Conservation (phyloP, 495 filamentous ascomycete genomes). For the Podospora pseudopauciseta region DNA sequence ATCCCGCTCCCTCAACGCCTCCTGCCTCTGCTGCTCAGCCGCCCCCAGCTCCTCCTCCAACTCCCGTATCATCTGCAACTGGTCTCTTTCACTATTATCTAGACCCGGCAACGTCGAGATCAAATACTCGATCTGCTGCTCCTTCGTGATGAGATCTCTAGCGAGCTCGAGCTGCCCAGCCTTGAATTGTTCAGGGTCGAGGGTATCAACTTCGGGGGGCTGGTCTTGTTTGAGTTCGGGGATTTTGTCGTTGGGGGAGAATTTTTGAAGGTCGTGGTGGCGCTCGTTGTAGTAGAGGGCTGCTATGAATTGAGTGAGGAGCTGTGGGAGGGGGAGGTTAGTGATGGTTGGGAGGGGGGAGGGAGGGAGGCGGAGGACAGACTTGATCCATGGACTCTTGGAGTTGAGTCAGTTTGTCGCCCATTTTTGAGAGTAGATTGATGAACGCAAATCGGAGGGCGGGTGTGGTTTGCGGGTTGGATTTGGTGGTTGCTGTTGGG, state of each 20-base stretch:
- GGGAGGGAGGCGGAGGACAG: constrained; percentile 13
- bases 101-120: constrained; percentile 83
- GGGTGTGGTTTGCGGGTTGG: neutral
- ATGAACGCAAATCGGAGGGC: neutral
- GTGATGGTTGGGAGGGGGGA: constrained; percentile 6
- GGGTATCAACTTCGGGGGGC: constrained; percentile 52
- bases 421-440: constrained; percentile 53
- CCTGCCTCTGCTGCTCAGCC: constrained; percentile 66
- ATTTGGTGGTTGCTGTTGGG: neutral
- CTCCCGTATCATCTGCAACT: constrained; percentile 68
- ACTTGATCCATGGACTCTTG: constrained; percentile 94
- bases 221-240: constrained; percentile 53
- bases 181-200: constrained; percentile 63
- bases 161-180: constrained; percentile 75
- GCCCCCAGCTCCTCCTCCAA: constrained; percentile 71
- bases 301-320: constrained; percentile 85
- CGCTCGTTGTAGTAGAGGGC: constrained; percentile 75
- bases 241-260: constrained; percentile 57
- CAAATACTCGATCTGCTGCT: constrained; percentile 89
- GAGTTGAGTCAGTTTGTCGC: constrained; percentile 86
- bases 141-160: constrained; percentile 80
- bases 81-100: constrained; percentile 77
- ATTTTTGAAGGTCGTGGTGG: constrained; percentile 71
- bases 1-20: constrained; percentile 69
- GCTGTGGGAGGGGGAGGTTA: constrained; percentile 45